phyloP scores from a whole-genome alignment of 768 basidiomycete genomes.

The Termitomyces eurrhizus region DNA sequence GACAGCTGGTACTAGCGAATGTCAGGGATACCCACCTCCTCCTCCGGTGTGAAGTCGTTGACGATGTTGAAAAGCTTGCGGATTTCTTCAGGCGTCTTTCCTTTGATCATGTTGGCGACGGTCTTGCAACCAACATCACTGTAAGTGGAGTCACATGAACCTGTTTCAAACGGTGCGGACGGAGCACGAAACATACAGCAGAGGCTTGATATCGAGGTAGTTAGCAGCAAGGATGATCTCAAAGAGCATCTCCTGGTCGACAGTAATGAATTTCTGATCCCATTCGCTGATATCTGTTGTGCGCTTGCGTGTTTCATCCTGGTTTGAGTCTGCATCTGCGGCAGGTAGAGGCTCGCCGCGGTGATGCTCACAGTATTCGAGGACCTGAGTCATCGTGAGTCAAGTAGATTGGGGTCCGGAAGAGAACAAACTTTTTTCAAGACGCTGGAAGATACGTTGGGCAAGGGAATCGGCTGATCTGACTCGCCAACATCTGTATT shows the following conservation, averaged over 20 bases:
- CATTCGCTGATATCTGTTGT: conserved; percentile 99
- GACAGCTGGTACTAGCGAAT: conserved; percentile 8
- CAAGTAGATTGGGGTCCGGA: background rate
- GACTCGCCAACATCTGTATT: conserved; percentile 85
- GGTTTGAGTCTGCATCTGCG: conserved; percentile 71
- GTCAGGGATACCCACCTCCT: conserved; percentile 63
- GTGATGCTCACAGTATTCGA: conserved; percentile 99
- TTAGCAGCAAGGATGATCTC: conserved; percentile 99
- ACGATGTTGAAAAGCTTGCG: conserved; percentile 97
- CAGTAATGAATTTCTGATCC: conserved; percentile 98
- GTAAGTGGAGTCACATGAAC: conserved; percentile 2
- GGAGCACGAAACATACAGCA: conserved; percentile 63
- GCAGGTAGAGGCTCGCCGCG: conserved; percentile 94
- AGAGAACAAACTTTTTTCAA: conserved; percentile 72
- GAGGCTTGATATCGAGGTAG: conserved; percentile 98
- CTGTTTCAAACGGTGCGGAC: background rate
- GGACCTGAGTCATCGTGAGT: conserved; percentile 52
- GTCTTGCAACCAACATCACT: conserved; percentile 99
- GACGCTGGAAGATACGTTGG: conserved; percentile 90
- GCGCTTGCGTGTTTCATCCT: conserved; percentile 94
- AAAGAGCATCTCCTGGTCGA: conserved; percentile 99
- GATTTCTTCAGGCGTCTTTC: conserved; percentile 99
- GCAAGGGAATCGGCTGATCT: conserved; percentile 91
- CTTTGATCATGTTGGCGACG: conserved; percentile 99
- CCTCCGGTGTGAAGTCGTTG: conserved; percentile 98